Evolutionary conservation across 2,329 filamentous ascomycete genomes (phyloP).

Genomic region (Dothideomycetidae sp.): DNA sequence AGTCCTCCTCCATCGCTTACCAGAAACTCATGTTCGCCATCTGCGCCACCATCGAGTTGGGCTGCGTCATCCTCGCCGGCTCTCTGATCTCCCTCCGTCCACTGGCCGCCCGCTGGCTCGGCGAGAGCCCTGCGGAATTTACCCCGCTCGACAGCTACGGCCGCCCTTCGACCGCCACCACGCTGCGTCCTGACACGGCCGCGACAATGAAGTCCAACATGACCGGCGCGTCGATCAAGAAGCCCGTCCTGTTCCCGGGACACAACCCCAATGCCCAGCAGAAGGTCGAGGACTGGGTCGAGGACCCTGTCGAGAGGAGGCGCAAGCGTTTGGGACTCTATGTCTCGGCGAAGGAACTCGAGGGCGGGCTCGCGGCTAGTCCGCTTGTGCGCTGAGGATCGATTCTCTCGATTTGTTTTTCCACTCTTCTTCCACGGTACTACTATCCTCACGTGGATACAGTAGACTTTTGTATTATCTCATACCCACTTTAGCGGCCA

Average conservation of each 20-base stretch:
- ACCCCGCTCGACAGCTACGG: neutral
- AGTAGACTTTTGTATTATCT: no score
- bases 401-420: no score
- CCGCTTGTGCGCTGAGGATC: slow-evolving; percentile 1
- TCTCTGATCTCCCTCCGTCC: neutral
- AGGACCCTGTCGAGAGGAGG: neutral
- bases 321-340: slow-evolving; percentile 1
- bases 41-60: slow-evolving; percentile 2
- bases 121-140: neutral
- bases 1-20: neutral
- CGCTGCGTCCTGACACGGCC: neutral
- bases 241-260: neutral
- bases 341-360: slow-evolving; percentile 3
- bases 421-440: no score
- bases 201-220: neutral
- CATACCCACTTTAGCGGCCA: no score
- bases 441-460: no score
- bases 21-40: neutral
- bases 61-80: neutral
- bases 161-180: neutral
- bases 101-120: neutral
- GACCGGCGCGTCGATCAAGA: neutral
- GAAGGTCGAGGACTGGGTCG: neutral
- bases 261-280: neutral
- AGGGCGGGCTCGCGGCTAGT: slow-evolving; percentile 1